Evolutionary conservation across 768 basidiomycete genomes (phyloP).

Genomic region (Termitomyces sp.): DNA sequence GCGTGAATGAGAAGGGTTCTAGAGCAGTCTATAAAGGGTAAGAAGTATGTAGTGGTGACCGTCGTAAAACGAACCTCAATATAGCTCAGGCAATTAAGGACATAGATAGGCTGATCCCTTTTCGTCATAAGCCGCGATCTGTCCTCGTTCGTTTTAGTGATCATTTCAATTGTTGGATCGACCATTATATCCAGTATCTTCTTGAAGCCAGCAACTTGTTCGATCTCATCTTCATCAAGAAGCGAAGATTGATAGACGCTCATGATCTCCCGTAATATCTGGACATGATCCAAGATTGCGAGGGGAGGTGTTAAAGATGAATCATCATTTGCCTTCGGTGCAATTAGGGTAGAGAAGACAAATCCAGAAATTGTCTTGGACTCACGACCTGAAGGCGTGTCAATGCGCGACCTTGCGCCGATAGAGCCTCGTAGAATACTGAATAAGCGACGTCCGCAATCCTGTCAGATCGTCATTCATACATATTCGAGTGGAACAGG

Average conservation of each 20-base stretch:
- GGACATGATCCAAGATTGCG: conserved; percentile 74
- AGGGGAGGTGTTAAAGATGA: conserved; percentile 68
- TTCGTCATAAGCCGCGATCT: conserved; percentile 46
- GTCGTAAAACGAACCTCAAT: conserved; percentile 51
- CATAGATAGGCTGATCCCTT: conserved; percentile 83
- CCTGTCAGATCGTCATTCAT: conserved; percentile 30
- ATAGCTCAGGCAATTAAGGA: conserved; percentile 83
- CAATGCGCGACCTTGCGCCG: conserved; percentile 71
- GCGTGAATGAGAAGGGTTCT: conserved; percentile 64
- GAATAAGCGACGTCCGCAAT: conserved; percentile 77
- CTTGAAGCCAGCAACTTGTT: conserved; percentile 45
- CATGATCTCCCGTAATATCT: conserved; percentile 86
- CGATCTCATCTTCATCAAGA: conserved; percentile 49
- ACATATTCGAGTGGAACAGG: background rate
- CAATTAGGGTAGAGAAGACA: background rate
- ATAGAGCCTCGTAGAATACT: conserved; percentile 85
- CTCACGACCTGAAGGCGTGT: conserved; percentile 49
- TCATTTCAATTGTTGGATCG: conserved; percentile 80
- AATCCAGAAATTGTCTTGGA: background rate
- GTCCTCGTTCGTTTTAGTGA: conserved; percentile 58
- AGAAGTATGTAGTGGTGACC: background rate
- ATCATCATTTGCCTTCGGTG: conserved; percentile 58
- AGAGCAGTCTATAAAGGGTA: conserved; percentile 46
- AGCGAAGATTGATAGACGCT: conserved; percentile 84
- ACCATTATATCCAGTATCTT: conserved; percentile 79